phyloP scores from a whole-genome alignment of 208 protist species.

The Trypanosoma rangeli region DNA sequence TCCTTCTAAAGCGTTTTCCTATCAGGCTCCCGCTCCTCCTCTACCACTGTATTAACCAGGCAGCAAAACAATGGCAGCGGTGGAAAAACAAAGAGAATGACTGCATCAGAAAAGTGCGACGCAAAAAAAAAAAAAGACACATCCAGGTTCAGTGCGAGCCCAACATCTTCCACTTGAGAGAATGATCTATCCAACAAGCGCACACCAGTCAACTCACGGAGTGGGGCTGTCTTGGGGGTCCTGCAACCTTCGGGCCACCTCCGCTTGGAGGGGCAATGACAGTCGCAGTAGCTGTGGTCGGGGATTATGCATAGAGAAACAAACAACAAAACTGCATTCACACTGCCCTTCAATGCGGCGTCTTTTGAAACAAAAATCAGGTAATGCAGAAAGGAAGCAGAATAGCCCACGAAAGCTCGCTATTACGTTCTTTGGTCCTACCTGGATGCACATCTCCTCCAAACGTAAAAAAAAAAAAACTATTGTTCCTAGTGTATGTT shows the following conservation, averaged over 20 bases:
- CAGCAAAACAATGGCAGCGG: not conserved
- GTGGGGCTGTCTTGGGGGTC: not conserved
- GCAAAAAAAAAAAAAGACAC: not conserved
- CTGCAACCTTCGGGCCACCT: conserved; percentile 11
- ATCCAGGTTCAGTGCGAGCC: no score
- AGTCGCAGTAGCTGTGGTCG: not conserved
- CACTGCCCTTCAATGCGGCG: not conserved
- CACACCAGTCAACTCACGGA: not conserved
- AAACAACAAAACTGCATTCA: not conserved
- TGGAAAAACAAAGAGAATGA: not conserved
- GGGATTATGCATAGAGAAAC: not conserved
- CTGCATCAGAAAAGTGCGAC: no score
- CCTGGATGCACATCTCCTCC: not conserved
- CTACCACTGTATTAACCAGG: not conserved
- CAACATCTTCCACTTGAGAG: not conserved
- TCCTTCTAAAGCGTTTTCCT: no score
- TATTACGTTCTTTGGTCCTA: not conserved
- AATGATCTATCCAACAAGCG: conserved; percentile 26
- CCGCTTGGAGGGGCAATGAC: not conserved
- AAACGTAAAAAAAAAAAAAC: not conserved
- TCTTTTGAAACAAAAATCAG: not conserved
- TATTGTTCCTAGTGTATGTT: no score
- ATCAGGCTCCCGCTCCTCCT: no score
- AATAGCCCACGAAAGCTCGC: not conserved
- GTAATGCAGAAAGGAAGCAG: not conserved